Evolutionary conservation across 83 land plant species (phyloP), one percentile per base, ranked within the genome.

Genomic region (Diphasiastrum complanatum): DNA sequence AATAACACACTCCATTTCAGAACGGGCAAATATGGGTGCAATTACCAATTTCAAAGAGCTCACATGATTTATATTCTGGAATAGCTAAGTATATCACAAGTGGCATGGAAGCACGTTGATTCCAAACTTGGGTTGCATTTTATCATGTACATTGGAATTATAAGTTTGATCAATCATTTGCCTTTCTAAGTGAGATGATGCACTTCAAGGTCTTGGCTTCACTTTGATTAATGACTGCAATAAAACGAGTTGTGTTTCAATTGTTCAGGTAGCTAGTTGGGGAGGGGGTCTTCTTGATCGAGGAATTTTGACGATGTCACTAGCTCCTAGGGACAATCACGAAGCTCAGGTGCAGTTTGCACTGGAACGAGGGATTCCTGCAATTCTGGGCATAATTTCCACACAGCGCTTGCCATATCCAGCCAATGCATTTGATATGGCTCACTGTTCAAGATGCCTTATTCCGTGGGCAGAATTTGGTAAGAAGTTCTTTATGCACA

Each of bases 291-390:
- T 81, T 24, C 57, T 81, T 33, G 65, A 77, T 35, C 64, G 61
- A 31, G 69, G 74, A 29, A 63, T 81, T 6, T 38, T 81, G 58
- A 73, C 84, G 3, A 70, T 81, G 78, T 81, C 84, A 27, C 28
- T 81, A 49, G 81, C 84, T 32, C 84, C 81, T 11, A 55, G 72
- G 23, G 84, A 81, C 65, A 66, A 68, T 14, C 81, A 77, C 63
- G 80, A 81, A 51, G 83, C 80, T 23, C 83, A 80, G 38, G 77
- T 79, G 28, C 82, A 79, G 31, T 79, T 79, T 63, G 82, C 81
- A 8, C 56, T 81, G 45, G 84, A 81, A 53, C 72, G 84, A 33
- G 84, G 84, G 16, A 41, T 81, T 23, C 81, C 84, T 34, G 81
- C 84, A 28, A 65, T 81, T 35, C 52, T 81, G 60, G 81, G 81